These are phyloP conservation scores for Phytophthora melonis DNA, from an alignment of 352 stramenopile species.

Conservation along the genomic window DNA sequence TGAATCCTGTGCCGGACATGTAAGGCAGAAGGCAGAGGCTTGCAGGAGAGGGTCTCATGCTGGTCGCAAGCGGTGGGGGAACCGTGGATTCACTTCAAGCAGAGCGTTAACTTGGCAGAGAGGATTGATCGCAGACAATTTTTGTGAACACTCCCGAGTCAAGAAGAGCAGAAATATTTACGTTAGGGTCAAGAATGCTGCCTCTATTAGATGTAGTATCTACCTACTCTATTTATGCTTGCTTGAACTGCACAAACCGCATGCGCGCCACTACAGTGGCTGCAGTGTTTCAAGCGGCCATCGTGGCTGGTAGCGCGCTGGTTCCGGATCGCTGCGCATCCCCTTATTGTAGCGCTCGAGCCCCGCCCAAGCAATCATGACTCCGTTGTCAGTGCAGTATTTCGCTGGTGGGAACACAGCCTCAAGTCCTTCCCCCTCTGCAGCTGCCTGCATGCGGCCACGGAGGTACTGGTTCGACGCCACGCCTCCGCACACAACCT, in stretches of 20 bases:
- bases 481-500: conserved; percentile 97
- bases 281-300: conserved; percentile 79
- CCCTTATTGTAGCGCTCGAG: conserved; percentile 68
- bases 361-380: conserved; percentile 97
- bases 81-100: conserved; percentile 36
- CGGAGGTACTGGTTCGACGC: conserved; percentile 97
- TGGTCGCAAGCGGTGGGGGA: conserved; percentile 4
- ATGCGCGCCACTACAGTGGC: conserved; percentile 35
- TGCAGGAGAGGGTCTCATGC: not conserved
- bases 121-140: not conserved
- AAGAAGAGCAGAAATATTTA: no score
- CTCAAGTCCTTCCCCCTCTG: conserved; percentile 55
- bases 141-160: no score
- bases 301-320: conserved; percentile 72
- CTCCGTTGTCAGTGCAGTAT: conserved; percentile 99
- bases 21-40: not conserved
- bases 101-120: conserved; percentile 21
- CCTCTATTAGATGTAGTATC: not conserved
- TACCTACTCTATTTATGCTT: conserved; percentile 3
- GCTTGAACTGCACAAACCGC: not conserved
- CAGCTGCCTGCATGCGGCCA: conserved; percentile 74
- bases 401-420: conserved; percentile 68
- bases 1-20: not conserved
- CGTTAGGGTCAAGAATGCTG: not conserved
- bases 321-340: conserved; percentile 62